phyloP scores from a whole-genome alignment of 345 rosid genomes.

The Kandelia obovata region DNA sequence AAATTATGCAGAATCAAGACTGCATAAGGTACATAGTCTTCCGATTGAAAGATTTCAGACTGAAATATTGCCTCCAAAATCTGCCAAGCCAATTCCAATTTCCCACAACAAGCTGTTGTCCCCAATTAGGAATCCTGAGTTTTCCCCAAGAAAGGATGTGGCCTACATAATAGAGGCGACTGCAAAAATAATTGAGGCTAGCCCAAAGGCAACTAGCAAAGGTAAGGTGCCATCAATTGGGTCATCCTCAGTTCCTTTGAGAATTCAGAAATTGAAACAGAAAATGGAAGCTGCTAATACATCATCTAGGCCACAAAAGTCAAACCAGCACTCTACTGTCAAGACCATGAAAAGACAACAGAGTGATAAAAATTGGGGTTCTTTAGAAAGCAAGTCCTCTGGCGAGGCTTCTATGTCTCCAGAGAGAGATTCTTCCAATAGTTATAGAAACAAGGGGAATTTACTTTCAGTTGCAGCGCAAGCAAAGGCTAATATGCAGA shows the following conservation, averaged over 20 bases:
- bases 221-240: constrained; percentile 39
- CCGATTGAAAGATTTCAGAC: constrained; percentile 75
- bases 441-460: constrained; percentile 43
- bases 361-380: constrained; percentile 33
- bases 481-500: constrained; percentile 43
- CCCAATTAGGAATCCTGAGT: constrained; percentile 65
- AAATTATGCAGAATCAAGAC: constrained; percentile 37
- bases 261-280: constrained; percentile 66
- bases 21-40: constrained; percentile 38
- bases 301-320: constrained; percentile 40
- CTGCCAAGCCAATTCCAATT: constrained; percentile 56
- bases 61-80: constrained; percentile 73
- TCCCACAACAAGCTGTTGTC: constrained; percentile 71
- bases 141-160: constrained; percentile 45
- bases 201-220: constrained; percentile 45
- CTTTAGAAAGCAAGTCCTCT: constrained; percentile 22
- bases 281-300: constrained; percentile 63
- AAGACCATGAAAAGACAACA: constrained; percentile 37
- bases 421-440: constrained; percentile 33
- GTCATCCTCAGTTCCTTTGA: constrained; percentile 65
- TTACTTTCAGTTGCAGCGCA: constrained; percentile 36
- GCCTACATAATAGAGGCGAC: constrained; percentile 74
- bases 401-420: constrained; percentile 20
- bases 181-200: constrained; percentile 72
- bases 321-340: constrained; percentile 17